Base-by-base conservation (phyloP, 176 grass and related monocot genomes). In the Zizania latifolia region DNA sequence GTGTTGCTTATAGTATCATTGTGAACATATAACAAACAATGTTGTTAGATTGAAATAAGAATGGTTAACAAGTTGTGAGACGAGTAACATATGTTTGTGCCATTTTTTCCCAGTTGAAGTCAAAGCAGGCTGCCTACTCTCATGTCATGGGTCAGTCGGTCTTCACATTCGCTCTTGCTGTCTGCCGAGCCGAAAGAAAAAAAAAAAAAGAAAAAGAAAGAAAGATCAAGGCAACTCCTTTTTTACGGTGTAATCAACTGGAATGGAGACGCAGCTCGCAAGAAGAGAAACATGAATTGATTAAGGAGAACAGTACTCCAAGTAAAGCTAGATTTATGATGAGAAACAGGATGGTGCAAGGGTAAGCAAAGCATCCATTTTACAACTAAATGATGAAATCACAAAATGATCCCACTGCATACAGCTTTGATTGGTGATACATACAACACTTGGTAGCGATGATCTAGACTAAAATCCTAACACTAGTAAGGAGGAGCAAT, bases 41-140 rank as follows among this genome's bases (percentile, higher is more conserved):
- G n/a, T 12, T 53, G 2, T 10, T 53, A 53, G 48, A 53, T n/a
- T 53, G 48, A 21, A 83, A 74, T 60, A 71, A 76, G 33, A 13
- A 45, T 61, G 24, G 7, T 8, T 8, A 12, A 56, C 19, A 2
- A 5, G 48, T 45, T 43, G 19, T 2, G 14, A 29, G n/a, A 35
- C 11, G 66, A 72, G 46, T 41, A 82, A 39, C 35, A 28, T 27
- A 82, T 66, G 46, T 14, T 78, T 1, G 2, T 65, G 43, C 27
- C 4, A 11, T 16, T 34, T 8, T 10, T 27, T 12, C 43, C 14
- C 44, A 22, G n/a, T 53, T 46, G 30, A 41, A 84, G 82, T 78
- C 82, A 79, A 79, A 85, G 68, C 35, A 17, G 68, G 75, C 28
- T 44, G 74, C 55, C 32, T 24, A 19, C 24, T 19, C 17, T n/a